Evolutionary conservation across 2,329 filamentous ascomycete species (phyloP).

Genomic region (Alternaria brassicicola): DNA sequence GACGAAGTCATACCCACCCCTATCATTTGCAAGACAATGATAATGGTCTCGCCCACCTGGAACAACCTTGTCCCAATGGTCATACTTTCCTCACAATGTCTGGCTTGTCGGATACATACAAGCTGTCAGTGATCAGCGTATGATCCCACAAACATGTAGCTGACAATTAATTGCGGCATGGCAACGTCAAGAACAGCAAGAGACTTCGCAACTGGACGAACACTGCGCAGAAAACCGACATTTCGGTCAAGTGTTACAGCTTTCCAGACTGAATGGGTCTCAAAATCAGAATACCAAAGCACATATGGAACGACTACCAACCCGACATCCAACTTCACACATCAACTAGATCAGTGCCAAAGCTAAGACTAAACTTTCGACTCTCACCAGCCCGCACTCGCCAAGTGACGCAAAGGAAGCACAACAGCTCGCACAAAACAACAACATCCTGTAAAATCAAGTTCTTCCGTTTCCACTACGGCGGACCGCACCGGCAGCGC

Average conservation of each 20-base stretch:
- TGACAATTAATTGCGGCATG: background rate
- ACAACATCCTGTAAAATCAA: conserved; percentile 20
- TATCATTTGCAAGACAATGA: background rate
- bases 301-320: conserved; percentile 19
- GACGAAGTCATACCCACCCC: background rate
- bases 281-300: conserved; percentile 17
- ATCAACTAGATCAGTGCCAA: background rate
- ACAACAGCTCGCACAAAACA: background rate
- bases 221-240: background rate
- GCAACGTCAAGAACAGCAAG: background rate
- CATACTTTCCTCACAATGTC: background rate
- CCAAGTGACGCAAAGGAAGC: background rate
- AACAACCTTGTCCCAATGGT: background rate
- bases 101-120: background rate
- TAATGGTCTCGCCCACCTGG: background rate
- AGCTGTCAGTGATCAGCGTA: conserved; percentile 9
- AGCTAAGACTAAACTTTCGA: background rate
- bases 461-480: conserved; percentile 24
- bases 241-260: background rate
- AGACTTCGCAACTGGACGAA: background rate
- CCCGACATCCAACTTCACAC: background rate
- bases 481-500: conserved; percentile 12
- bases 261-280: background rate
- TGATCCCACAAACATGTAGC: background rate
- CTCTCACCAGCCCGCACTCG: background rate